phyloP scores from a whole-genome alignment of 345 rosid species.

The Dipteronia sinensis region DNA sequence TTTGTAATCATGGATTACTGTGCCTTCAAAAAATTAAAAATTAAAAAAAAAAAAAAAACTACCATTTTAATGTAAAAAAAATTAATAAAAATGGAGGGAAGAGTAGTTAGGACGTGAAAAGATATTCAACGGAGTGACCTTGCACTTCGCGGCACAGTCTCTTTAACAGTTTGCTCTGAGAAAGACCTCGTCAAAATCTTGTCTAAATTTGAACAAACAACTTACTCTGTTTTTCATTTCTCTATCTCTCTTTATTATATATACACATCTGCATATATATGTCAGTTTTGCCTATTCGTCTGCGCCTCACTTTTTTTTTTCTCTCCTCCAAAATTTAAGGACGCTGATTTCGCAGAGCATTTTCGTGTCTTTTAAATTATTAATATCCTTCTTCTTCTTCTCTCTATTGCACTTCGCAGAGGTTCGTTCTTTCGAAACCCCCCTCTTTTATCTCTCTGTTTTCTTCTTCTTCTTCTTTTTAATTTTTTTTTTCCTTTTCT shows the following conservation, averaged over 20 bases:
- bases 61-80: too few relatives aligned
- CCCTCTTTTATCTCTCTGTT: constrained; percentile 11
- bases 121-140: constrained; percentile 22
- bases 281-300: constrained; percentile 6
- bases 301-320: constrained; percentile 23
- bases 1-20: too few relatives aligned
- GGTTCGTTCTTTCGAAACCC: constrained; percentile 29
- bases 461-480: not conserved
- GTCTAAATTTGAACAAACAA: not conserved
- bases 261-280: not conserved
- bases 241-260: not conserved
- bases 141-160: constrained; percentile 11
- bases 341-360: constrained; percentile 16
- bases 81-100: constrained; percentile 2
- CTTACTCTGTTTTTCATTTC: not conserved
- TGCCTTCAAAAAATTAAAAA: too few relatives aligned
- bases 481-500: not conserved
- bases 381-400: constrained; percentile 19
- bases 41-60: too few relatives aligned
- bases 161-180: not conserved
- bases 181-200: constrained; percentile 24
- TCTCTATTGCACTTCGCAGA: constrained; percentile 44
- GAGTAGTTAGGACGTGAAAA: constrained; percentile 11
- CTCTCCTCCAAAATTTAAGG: constrained; percentile 27
- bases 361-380: constrained; percentile 25